Percentiles rank a stretch among this genome's conserved stretches.
Evolutionary conservation across 441 rosid species (phyloP).

Genomic region (Populus hybrid): DNA sequence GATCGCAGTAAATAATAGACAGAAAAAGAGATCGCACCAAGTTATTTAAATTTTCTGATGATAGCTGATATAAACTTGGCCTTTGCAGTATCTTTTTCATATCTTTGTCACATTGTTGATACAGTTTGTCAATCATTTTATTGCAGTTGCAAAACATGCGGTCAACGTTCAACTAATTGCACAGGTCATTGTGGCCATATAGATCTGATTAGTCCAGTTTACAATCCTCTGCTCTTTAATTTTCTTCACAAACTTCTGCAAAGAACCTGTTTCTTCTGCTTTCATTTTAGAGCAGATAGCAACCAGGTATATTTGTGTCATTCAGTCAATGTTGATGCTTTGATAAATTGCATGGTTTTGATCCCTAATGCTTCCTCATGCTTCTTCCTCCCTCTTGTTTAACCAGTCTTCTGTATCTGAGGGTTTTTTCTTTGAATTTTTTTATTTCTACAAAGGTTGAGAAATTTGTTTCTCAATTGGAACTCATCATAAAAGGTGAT

Average conservation of each 20-base stretch:
- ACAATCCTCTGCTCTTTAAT: constrained; percentile 82
- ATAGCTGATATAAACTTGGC: neutral
- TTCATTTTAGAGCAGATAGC: constrained; percentile 45
- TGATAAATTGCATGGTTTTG: neutral
- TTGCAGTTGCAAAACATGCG: constrained; percentile 82
- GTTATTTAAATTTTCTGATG: neutral
- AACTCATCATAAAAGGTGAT: constrained; percentile 82
- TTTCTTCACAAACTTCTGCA: constrained; percentile 57
- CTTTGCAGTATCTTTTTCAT: neutral
- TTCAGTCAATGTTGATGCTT: constrained; percentile 1
- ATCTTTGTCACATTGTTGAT: neutral
- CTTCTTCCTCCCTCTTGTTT: neutral
- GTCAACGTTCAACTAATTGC: constrained; percentile 55
- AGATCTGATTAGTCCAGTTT: constrained; percentile 67
- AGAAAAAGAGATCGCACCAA: neutral
- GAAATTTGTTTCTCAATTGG: constrained; percentile 58
- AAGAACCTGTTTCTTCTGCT: constrained; percentile 69
- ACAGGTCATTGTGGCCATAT: constrained; percentile 98
- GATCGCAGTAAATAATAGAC: neutral
- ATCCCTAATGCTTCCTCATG: constrained; percentile 10
- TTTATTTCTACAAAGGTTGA: constrained; percentile 47
- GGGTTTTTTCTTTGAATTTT: constrained; percentile 2
- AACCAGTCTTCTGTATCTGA: constrained; percentile 9
- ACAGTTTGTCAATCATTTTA: neutral
- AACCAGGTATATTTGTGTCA: constrained; percentile 40